These are phyloP conservation scores for Dichomitus squalens DNA, from an alignment of 1,284 basidiomycete genomes.

Conservation along the genomic window DNA sequence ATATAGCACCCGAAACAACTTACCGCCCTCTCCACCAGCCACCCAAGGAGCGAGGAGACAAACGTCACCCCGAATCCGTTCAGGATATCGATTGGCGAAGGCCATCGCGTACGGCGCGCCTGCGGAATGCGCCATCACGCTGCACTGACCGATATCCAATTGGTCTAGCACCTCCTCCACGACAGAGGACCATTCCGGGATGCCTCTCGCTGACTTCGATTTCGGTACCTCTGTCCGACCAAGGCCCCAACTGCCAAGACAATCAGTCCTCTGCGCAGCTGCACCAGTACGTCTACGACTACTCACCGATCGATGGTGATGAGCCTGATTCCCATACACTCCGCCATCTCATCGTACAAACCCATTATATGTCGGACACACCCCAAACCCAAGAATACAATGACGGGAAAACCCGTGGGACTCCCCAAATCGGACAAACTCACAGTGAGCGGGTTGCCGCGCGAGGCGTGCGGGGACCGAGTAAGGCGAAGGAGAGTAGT, in stretches of 20 bases:
- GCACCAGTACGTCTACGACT: background rate
- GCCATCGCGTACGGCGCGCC: conserved; percentile 95
- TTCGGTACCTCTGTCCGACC: conserved; percentile 81
- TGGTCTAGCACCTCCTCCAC: conserved; percentile 89
- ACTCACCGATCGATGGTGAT: conserved; percentile 91
- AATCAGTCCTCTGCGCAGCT: background rate
- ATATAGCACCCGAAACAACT: conserved; percentile 29
- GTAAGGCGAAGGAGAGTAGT: conserved; percentile 83
- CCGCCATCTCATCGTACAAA: conserved; percentile 95
- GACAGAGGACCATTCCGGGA: conserved; percentile 89
- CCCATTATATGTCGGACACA: conserved; percentile 95
- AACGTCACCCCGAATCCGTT: conserved; percentile 82
- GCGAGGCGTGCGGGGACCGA: conserved; percentile 76
- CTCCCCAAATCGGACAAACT: conserved; percentile 92
- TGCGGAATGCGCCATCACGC: conserved; percentile 95
- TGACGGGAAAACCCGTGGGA: conserved; percentile 79
- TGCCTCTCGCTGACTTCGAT: conserved; percentile 71
- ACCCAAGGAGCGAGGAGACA: conserved; percentile 98
- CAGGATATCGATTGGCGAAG: conserved; percentile 73
- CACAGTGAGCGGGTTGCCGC: conserved; percentile 75
- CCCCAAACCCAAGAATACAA: conserved; percentile 92
- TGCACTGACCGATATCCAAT: conserved; percentile 79
- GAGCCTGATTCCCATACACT: conserved; percentile 81
- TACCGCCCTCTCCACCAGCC: conserved; percentile 83
- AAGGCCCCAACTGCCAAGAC: conserved; percentile 80